Conservation (phyloP, 2,329 filamentous ascomycete genomes). For the Claviceps maximensis region DNA sequence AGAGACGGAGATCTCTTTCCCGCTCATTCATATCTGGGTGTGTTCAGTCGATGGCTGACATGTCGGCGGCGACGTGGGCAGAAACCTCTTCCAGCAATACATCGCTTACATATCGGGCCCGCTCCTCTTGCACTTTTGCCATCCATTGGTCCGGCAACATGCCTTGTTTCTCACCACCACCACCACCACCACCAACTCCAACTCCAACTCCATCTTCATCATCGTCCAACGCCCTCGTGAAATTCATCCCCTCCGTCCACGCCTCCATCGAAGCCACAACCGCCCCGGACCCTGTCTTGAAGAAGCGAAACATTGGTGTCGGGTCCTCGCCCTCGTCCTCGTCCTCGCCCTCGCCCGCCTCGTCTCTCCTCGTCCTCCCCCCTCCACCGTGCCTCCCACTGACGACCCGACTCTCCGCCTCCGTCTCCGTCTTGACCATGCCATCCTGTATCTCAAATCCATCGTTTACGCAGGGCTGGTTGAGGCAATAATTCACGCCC, state of each 20-base stretch:
- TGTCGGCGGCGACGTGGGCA: not conserved
- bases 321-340: not conserved
- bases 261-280: not conserved
- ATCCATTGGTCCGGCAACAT: not conserved
- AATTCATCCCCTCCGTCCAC: not conserved
- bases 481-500: constrained; percentile 3
- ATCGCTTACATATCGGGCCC: not conserved
- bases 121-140: not conserved
- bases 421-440: constrained; percentile 1
- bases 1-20: not conserved
- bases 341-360: too few relatives aligned
- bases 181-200: not conserved
- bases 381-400: not conserved
- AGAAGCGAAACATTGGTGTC: not conserved
- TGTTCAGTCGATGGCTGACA: not conserved
- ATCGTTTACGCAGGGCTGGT: constrained; percentile 3
- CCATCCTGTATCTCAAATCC: constrained; percentile 3
- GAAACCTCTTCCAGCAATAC: not conserved
- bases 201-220: not conserved
- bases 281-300: not conserved
- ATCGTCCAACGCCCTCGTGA: not conserved
- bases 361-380: too few relatives aligned
- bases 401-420: not conserved
- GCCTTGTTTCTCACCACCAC: too few relatives aligned
- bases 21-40: not conserved